Evolutionary conservation across 805 yeast genomes (phyloP).

Genomic region (Candida xiaguanensis): DNA sequence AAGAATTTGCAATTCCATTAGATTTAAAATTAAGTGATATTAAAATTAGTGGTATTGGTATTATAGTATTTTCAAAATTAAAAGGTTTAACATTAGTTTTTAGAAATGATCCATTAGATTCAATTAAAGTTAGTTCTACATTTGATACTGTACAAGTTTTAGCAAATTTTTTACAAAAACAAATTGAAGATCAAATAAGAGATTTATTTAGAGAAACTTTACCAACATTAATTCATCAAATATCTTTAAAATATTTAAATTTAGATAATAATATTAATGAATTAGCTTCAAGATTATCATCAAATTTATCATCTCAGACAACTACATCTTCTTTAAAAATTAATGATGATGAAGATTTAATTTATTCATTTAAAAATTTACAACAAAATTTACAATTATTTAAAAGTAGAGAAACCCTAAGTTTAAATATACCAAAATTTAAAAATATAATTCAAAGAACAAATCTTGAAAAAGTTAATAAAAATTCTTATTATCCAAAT

Average conservation of each 20-base stretch:
- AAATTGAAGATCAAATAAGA: slow-evolving; percentile 76
- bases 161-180: slow-evolving; percentile 77
- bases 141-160: slow-evolving; percentile 81
- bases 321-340: slow-evolving; percentile 10
- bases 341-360: slow-evolving; percentile 11
- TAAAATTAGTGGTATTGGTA: slow-evolving; percentile 73
- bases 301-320: neutral
- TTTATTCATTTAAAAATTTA: slow-evolving; percentile 48
- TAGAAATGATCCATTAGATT: slow-evolving; percentile 83
- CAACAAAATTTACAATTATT: slow-evolving; percentile 41
- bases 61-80: slow-evolving; percentile 74
- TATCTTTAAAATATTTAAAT: slow-evolving; percentile 53
- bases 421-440: slow-evolving; percentile 60
- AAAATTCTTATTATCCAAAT: slow-evolving; percentile 24
- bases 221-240: slow-evolving; percentile 74
- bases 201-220: slow-evolving; percentile 79
- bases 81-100: slow-evolving; percentile 85
- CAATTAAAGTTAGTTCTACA: slow-evolving; percentile 79
- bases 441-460: slow-evolving; percentile 58
- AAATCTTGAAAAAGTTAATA: slow-evolving; percentile 40
- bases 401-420: slow-evolving; percentile 67
- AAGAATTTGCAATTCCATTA: slow-evolving; percentile 73
- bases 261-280: slow-evolving; percentile 8
- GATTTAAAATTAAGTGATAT: slow-evolving; percentile 72
- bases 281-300: slow-evolving; percentile 4